These are phyloP conservation scores for Pugionium cornutum DNA, from an alignment of 345 rosid genomes.

Conservation along the genomic window DNA sequence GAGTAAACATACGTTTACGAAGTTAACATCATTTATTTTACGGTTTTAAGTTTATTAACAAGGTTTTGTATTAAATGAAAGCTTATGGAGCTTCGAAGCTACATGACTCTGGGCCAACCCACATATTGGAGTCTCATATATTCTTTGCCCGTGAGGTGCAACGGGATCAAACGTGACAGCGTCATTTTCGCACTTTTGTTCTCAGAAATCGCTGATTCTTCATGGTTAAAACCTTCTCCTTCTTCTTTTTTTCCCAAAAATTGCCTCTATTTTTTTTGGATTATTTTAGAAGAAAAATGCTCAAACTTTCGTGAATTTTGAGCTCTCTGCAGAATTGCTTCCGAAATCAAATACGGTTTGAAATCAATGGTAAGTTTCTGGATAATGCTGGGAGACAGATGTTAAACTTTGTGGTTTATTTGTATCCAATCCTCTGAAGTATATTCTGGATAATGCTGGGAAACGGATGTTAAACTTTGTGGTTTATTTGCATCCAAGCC, in stretches of 20 bases:
- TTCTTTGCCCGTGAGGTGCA: slow-evolving; percentile 56
- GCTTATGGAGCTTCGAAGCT: slow-evolving; percentile 67
- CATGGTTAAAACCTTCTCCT: slow-evolving; percentile 47
- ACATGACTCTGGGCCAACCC: slow-evolving; percentile 77
- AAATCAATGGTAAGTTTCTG: too few species aligned
- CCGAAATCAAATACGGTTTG: background rate
- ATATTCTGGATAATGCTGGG: slow-evolving; percentile 54
- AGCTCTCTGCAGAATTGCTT: too few species aligned
- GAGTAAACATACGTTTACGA: too few species aligned
- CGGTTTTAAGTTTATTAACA: too few species aligned
- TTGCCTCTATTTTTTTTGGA: too few species aligned
- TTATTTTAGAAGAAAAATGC: background rate
- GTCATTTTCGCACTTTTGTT: slow-evolving; percentile 66
- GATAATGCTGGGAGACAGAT: slow-evolving; percentile 56
- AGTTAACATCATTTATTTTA: too few species aligned
- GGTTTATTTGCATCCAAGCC: too few species aligned
- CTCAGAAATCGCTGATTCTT: slow-evolving; percentile 75
- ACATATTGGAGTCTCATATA: slow-evolving; percentile 59
- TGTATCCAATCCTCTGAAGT: too few species aligned
- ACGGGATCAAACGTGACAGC: slow-evolving; percentile 63
- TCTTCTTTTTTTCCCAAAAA: background rate
- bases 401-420: too few species aligned
- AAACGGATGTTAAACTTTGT: too few species aligned
- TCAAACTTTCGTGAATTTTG: background rate
- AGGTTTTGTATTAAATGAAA: background rate